Evolutionary conservation across 2,329 filamentous ascomycete genomes (phyloP), one percentile per base, ranked within the genome.

Genomic region (Neonectria hederae): DNA sequence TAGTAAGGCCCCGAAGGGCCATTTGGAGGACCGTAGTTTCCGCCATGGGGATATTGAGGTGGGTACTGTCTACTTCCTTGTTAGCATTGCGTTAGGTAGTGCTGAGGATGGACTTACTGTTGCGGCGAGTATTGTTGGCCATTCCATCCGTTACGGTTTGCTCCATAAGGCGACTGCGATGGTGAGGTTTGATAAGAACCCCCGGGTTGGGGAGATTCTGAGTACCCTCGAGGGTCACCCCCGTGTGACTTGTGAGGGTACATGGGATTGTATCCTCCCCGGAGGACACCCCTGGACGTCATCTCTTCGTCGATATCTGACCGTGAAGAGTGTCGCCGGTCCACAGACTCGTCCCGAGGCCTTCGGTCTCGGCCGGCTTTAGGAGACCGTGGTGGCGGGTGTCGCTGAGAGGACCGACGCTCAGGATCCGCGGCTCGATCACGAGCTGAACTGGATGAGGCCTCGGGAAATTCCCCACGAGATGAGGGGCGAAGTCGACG

Each of bases 1-100:
- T 87, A 85, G 72, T 86, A 89, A 48, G 86, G 83, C 30, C 80
- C 82, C 65, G 87, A 84, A 5, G 87, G 83, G 8, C 81, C 85
- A 62, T 79, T 83, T 46, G 85, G 82, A 21, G 85, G 81, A 14
- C 83, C 79, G 71, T 87, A 87, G 61, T 80, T 85, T 24, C 72
- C 69, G 49, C 74, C 66, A 65, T 88, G 85, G 45, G 86, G 80
- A 73, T 90, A 90, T 26, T 86, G 84, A 30, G 89, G 84, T 21
- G 86, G 83, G 46, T 89, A 90, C 77, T 90, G 90, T 30, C 87
- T 90, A 19, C 8, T 17, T 2, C 26, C 6, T 38, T 21, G 66
- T 72, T 59, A 72, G 38, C 14, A 54, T 42, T 8, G 38, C 21
- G 4, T 28, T 19, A 30, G 14, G 22, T 5, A 19, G 17, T 10